Evolutionary conservation across 2,329 filamentous ascomycete genomes (phyloP).

Genomic region (Dothistroma pini): DNA sequence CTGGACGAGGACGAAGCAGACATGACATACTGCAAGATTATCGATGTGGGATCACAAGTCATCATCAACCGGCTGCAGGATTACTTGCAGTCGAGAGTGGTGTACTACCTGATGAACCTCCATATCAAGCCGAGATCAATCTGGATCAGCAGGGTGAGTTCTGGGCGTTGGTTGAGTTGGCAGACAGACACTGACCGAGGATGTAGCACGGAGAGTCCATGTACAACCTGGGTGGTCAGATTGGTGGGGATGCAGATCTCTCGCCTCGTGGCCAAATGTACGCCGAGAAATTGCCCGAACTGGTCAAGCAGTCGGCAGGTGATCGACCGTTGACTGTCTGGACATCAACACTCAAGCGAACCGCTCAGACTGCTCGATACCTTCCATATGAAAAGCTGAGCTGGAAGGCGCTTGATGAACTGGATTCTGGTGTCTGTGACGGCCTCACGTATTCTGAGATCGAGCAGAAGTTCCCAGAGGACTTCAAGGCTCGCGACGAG

Average conservation of each 20-base stretch:
- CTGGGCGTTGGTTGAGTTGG: neutral
- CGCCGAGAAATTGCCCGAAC: constrained; percentile 74
- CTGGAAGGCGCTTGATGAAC: constrained; percentile 97
- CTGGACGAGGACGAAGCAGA: constrained; percentile 85
- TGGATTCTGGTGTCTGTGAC: constrained; percentile 94
- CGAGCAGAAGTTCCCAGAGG: constrained; percentile 83
- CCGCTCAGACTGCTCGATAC: constrained; percentile 85
- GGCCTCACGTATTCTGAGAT: constrained; percentile 96
- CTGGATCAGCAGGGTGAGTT: constrained; percentile 72
- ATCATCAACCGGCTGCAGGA: constrained; percentile 98
- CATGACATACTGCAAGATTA: constrained; percentile 94
- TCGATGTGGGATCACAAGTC: constrained; percentile 91
- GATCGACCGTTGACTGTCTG: constrained; percentile 69
- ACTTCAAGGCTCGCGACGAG: constrained; percentile 91
- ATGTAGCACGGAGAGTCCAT: constrained; percentile 84
- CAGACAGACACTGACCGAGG: constrained; percentile 7
- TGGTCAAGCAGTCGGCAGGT: constrained; percentile 81
- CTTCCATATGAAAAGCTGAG: constrained; percentile 92
- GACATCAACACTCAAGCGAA: constrained; percentile 75
- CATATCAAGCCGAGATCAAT: constrained; percentile 96
- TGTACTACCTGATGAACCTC: constrained; percentile 98
- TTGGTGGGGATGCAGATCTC: constrained; percentile 86
- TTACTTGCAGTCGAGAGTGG: constrained; percentile 91
- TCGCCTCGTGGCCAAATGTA: constrained; percentile 86
- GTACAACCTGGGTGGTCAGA: constrained; percentile 85